A percentile compares a stretch with the other conserved stretches of the same genome.
These are phyloP conservation scores for Silene uniflora DNA, from an alignment of 148 eudicot species.

Conservation along the genomic window DNA sequence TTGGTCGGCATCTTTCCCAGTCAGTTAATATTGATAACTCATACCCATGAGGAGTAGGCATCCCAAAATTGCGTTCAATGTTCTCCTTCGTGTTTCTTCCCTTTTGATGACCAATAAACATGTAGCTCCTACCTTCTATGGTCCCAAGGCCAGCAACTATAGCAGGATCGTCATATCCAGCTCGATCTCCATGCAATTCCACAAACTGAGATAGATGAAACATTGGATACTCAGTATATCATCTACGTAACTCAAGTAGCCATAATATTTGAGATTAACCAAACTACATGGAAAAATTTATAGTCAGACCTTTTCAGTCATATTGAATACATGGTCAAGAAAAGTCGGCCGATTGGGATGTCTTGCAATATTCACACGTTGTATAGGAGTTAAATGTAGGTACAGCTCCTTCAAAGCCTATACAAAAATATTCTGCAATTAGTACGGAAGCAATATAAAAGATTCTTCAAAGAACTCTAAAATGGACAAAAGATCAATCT, in stretches of 20 bases:
- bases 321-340: slow-evolving; percentile 81
- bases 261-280: background rate
- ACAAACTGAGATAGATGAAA: slow-evolving; percentile 52
- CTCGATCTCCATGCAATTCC: slow-evolving; percentile 91
- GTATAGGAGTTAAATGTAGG: slow-evolving; percentile 75
- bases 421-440: slow-evolving; percentile 21
- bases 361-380: slow-evolving; percentile 86
- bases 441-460: slow-evolving; percentile 2
- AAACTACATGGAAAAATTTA: background rate
- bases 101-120: slow-evolving; percentile 89
- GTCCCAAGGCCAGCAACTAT: slow-evolving; percentile 82
- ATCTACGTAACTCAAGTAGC: background rate
- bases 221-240: background rate
- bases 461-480: background rate
- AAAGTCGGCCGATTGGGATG: slow-evolving; percentile 94
- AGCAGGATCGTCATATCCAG: slow-evolving; percentile 92
- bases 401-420: slow-evolving; percentile 79
- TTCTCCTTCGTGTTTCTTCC: slow-evolving; percentile 88
- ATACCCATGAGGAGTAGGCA: slow-evolving; percentile 97
- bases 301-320: slow-evolving; percentile 72
- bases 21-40: background rate
- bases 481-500: background rate
- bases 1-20: background rate
- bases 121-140: slow-evolving; percentile 69
- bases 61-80: slow-evolving; percentile 77